Conservation (phyloP, 75 land plant species). For the Isoetes taiwanensis region DNA sequence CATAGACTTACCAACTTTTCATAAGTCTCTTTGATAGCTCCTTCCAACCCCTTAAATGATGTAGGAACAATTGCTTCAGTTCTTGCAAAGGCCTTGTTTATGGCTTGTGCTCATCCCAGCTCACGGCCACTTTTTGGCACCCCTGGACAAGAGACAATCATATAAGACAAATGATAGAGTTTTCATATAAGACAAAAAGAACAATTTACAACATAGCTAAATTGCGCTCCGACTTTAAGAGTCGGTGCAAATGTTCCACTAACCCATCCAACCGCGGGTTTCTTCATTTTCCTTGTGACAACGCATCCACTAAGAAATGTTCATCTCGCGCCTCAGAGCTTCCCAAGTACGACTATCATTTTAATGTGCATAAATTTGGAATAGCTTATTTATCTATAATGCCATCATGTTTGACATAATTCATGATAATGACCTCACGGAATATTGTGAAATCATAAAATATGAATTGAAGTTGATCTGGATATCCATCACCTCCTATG, state of each 20-base stretch:
- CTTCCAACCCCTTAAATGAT: too few species aligned
- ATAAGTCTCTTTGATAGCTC: too few species aligned
- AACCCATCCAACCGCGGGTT: constrained; percentile 5
- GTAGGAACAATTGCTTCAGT: too few species aligned
- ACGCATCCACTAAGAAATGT: background rate
- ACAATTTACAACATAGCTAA: background rate
- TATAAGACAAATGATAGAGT: background rate
- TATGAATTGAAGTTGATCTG: constrained; percentile 1
- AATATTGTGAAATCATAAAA: background rate
- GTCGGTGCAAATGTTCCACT: background rate
- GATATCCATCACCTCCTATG: constrained; percentile 2
- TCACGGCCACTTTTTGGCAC: too few species aligned
- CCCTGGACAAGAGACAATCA: background rate
- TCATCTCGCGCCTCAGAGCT: background rate
- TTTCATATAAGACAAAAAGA: background rate
- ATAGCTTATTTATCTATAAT: too few species aligned
- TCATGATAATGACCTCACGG: background rate
- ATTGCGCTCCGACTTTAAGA: background rate
- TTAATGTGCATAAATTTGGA: background rate
- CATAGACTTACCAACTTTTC: too few species aligned
- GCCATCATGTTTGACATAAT: too few species aligned
- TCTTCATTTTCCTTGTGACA: constrained; percentile 1
- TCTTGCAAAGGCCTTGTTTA: too few species aligned
- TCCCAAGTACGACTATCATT: background rate
- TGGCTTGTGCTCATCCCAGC: too few species aligned